Evolutionary conservation across 108 stramenopile species (phyloP).

Genomic region (Cyclotella cryptica): DNA sequence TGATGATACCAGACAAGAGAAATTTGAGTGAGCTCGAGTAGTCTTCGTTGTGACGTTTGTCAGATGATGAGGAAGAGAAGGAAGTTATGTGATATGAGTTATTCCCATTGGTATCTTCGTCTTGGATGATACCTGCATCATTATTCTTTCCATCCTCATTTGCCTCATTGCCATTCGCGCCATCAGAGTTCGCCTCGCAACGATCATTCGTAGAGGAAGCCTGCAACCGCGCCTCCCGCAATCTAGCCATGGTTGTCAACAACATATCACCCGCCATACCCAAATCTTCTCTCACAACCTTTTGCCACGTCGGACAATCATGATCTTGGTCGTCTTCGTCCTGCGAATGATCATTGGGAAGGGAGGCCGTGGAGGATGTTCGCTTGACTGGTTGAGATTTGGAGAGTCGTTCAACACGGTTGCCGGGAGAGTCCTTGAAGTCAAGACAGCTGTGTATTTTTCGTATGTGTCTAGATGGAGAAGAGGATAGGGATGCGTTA

Average conservation of each 20-base stretch:
- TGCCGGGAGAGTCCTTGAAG: conserved; percentile 14
- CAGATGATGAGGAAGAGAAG: conserved; percentile 1
- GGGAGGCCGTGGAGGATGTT: conserved; percentile 26
- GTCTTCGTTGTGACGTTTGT: conserved; percentile 26
- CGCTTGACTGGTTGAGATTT: conserved; percentile 20
- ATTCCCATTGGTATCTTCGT: neutral
- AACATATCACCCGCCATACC: conserved; percentile 68
- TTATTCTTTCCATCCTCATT: neutral
- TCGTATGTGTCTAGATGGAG: conserved; percentile 24
- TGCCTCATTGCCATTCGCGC: neutral
- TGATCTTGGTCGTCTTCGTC: conserved; percentile 32
- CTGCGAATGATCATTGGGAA: conserved; percentile 2
- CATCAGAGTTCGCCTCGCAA: neutral
- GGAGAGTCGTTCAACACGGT: neutral
- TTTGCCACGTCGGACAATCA: conserved; percentile 42
- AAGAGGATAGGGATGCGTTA: neutral
- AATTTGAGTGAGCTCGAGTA: conserved; percentile 65
- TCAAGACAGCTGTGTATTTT: conserved; percentile 45
- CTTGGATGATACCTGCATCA: neutral
- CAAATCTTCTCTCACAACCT: conserved; percentile 61
- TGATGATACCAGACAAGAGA: conserved; percentile 80
- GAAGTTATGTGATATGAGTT: conserved; percentile 18
- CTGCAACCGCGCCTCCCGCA: conserved; percentile 71
- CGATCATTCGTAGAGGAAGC: conserved; percentile 23
- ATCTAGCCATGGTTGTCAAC: conserved; percentile 62